Percentiles rank a stretch among this genome's conserved stretches.
phyloP scores from a whole-genome alignment of 768 basidiomycete species.

The Boletus tylopilopsis region DNA sequence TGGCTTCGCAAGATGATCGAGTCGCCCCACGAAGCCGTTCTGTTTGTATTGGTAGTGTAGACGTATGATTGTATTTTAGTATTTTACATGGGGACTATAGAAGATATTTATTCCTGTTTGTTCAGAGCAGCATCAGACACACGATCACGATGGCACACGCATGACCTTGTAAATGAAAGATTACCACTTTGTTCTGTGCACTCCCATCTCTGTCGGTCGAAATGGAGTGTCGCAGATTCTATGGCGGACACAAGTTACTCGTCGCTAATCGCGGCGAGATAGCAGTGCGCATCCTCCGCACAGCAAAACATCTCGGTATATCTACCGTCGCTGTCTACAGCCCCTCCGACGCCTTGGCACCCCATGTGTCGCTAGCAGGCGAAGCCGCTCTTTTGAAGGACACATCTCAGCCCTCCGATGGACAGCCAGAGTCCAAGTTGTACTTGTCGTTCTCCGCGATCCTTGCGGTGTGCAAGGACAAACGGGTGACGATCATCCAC shows the following conservation, averaged over 20 bases:
- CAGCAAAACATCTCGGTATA: slow-evolving; percentile 50
- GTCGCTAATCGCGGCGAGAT: slow-evolving; percentile 75
- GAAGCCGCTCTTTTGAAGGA: slow-evolving; percentile 40
- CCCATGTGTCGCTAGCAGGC: slow-evolving; percentile 56
- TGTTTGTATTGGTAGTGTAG: too few species aligned
- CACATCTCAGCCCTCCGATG: neutral
- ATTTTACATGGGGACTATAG: too few species aligned
- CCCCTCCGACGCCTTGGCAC: slow-evolving; percentile 51
- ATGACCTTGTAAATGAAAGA: too few species aligned
- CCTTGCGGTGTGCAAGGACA: slow-evolving; percentile 39
- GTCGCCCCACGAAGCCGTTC: too few species aligned
- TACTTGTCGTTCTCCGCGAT: slow-evolving; percentile 42
- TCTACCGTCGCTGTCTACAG: slow-evolving; percentile 58
- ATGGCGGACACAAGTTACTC: slow-evolving; percentile 47
- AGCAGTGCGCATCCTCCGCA: slow-evolving; percentile 57
- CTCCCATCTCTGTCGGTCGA: neutral
- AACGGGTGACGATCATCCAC: slow-evolving; percentile 49
- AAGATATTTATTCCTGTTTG: too few species aligned
- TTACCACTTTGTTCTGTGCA: neutral
- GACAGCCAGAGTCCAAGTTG: slow-evolving; percentile 38
- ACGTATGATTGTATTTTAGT: too few species aligned
- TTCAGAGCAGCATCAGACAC: too few species aligned
- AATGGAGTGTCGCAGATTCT: slow-evolving; percentile 14
- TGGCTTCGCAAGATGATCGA: too few species aligned
- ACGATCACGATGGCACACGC: too few species aligned